Conservation (phyloP, 805 yeast genomes). For the Kazachstania bromeliacearum region DNA sequence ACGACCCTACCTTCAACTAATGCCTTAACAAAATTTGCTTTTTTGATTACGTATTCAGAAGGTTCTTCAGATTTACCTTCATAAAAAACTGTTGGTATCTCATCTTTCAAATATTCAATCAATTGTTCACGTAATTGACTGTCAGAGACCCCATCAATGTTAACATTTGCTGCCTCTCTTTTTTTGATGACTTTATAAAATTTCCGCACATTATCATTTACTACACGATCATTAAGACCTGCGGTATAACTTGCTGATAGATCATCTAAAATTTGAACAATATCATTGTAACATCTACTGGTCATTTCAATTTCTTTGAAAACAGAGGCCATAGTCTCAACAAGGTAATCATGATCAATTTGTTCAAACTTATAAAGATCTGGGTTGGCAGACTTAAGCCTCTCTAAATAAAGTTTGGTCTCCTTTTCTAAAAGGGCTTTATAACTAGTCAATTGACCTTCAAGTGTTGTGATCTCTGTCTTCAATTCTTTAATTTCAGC, state of each 20-base stretch:
- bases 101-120: slow-evolving; percentile 16
- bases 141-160: slow-evolving; percentile 17
- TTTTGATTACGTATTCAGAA: slow-evolving; percentile 20
- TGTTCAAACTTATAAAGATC: slow-evolving; percentile 17
- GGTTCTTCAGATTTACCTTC: slow-evolving; percentile 16
- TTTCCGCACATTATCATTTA: slow-evolving; percentile 55
- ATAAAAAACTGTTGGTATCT: slow-evolving; percentile 20
- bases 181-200: slow-evolving; percentile 35
- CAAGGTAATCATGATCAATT: slow-evolving; percentile 7
- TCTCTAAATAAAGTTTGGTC: slow-evolving; percentile 12
- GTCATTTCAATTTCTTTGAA: slow-evolving; percentile 14
- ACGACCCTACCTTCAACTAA: slow-evolving; percentile 19
- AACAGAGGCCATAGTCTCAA: slow-evolving; percentile 7
- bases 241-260: slow-evolving; percentile 61
- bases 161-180: slow-evolving; percentile 13
- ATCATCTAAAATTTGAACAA: slow-evolving; percentile 33
- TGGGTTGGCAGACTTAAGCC: slow-evolving; percentile 17
- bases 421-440: slow-evolving; percentile 18
- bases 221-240: slow-evolving; percentile 80
- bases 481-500: slow-evolving; percentile 6
- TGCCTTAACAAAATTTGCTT: slow-evolving; percentile 19
- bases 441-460: slow-evolving; percentile 8
- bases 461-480: slow-evolving; percentile 6
- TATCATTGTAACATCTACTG: slow-evolving; percentile 16
- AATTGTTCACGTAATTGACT: slow-evolving; percentile 19